Evolutionary conservation across 2,329 filamentous ascomycete species (phyloP), one percentile per base, ranked within the genome.

Genomic region (Aschersonia sp.): DNA sequence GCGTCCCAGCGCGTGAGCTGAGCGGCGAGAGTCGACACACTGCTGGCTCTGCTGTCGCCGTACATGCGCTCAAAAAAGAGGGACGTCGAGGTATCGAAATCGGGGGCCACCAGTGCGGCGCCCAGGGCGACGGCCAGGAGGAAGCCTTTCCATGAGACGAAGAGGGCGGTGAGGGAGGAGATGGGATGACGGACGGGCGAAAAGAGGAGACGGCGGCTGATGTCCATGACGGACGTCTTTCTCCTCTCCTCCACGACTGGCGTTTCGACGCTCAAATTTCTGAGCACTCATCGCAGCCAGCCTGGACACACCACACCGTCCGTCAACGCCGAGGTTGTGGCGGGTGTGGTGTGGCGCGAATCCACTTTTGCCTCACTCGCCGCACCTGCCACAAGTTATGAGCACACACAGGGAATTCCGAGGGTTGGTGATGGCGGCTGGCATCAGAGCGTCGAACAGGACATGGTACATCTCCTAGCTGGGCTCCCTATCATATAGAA

Each of bases 1-100:
- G 82, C 84, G 61, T 94, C 87, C 87, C 87, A 94, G 61, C 85
- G 74, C 5, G 80, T 80, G 50, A 92, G 67, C 43, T 78, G 78
- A 35, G 72, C 64, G 28, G 71, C 62, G 2, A 84, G 55, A 9
- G 68, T 54, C 31, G 74, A 56, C 31, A 77, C 64, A 45, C 65
- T 58, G 9, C 68, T 49, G 20, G 20, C 20, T 20, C 20, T 20
- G 46, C 60, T 56, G 48, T 57, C 48, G 49, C 57, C 58, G 55
- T 65, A 51, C 53, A 65, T 44, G 48, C 54, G 53, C 48, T 60
- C 55, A 53, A 72, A 63, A 53, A 68, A 59, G 66, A 73, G 57
- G 40, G 73, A 73, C 5, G 76, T 82, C 5, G 85, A 91, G n/a
- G 85, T 89, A 65, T 94, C 86, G 62, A 92, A 94, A 54, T 77